Evolutionary conservation across 2,329 filamentous ascomycete species (phyloP), one percentile per base, ranked within the genome.

Genomic region (Colletotrichum sp.): DNA sequence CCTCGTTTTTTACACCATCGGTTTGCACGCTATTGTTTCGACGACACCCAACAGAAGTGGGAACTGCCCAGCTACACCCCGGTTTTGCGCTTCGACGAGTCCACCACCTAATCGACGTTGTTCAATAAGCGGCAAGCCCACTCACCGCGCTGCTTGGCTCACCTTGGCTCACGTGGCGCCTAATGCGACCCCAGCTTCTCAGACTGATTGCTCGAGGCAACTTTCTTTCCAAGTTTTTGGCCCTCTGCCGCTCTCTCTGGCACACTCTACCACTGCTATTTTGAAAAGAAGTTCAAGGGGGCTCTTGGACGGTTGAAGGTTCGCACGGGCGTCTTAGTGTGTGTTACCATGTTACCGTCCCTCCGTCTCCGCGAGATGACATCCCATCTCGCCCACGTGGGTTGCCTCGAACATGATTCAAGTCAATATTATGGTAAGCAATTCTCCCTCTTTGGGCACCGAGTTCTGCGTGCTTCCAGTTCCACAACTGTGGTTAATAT

Each of bases 101-200:
- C 59, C 64, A 69, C 57, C 48, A 74, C 44, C 32, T 48, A 39
- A 63, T 73, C 18, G 52, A 44, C 26, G 16, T 66, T 16, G 64
- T 48, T 73, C 72, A 75, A 72, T 73, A 57, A 52, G 59, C 71
- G 59, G 59, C 57, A 60, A 76, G 64, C 64, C 59, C 64, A 72
- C 64, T 73, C 15, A 70, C 44, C 22, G 55, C 18, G 48, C 48
- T 59, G 70, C 70, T 75, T 75, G 64, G 74, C 70, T 76, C 74
- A 76, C 74, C 70, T 75, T 75, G 64, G 74, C 70, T 76, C 74
- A 76, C 74, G 74, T 76, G 70, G 74, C 74, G 74, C 64, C 59
- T 68, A 24, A 65, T 69, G 48, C 24, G 24, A 73, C 74, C 70
- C 71, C 65, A 24, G 72, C 32, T 71, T 62, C 62, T 55, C 70